phyloP scores from a whole-genome alignment of 169 alveolate species.

The Plasmodium reichenowi region DNA sequence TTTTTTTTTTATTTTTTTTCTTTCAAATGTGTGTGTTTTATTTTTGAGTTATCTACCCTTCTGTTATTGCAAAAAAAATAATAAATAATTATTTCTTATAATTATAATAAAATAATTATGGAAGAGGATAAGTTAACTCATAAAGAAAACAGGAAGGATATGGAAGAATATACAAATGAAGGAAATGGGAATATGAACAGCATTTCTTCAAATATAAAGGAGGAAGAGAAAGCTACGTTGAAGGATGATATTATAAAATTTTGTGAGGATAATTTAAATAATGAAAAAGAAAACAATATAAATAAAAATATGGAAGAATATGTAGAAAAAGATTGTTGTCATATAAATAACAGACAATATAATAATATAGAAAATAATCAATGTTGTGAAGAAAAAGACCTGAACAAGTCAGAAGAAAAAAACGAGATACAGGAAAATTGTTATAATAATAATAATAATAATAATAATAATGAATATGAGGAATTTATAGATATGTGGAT shows the following conservation, averaged over 20 bases:
- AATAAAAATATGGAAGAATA: background rate
- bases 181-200: background rate
- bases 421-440: background rate
- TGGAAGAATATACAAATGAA: background rate
- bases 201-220: background rate
- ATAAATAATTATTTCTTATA: too few species aligned
- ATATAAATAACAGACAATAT: background rate
- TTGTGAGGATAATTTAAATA: too few species aligned
- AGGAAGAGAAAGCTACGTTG: background rate
- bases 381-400: background rate
- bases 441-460: background rate
- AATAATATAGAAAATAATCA: background rate
- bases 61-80: too few species aligned
- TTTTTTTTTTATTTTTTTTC: too few species aligned
- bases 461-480: background rate
- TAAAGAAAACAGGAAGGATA: background rate
- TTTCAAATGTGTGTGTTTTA: too few species aligned
- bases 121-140: too few species aligned
- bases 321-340: background rate
- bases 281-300: background rate
- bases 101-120: too few species aligned
- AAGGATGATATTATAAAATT: too few species aligned
- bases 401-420: background rate
- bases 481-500: constrained; percentile 13
- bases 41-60: too few species aligned